Conservation (phyloP, 768 basidiomycete species). For the Sistotremastrum suecicum region DNA sequence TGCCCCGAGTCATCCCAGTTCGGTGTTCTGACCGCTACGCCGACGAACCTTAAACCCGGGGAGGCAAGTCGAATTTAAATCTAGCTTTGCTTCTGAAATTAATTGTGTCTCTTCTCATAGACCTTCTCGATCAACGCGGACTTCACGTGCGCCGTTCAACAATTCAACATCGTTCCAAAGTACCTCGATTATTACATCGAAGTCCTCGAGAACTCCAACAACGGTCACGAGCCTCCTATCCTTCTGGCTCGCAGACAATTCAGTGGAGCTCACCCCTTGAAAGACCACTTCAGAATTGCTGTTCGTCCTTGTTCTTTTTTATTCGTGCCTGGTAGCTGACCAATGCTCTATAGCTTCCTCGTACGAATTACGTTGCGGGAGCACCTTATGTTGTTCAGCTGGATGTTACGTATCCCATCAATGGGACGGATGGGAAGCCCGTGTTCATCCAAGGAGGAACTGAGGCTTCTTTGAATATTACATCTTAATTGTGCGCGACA, state of each 20-base stretch:
- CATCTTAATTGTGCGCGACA: too few species aligned
- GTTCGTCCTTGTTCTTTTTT: too few species aligned
- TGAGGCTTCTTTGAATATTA: background rate
- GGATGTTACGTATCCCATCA: background rate
- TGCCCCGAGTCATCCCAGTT: background rate
- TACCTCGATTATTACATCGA: slow-evolving; percentile 21
- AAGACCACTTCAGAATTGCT: too few species aligned
- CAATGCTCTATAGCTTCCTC: background rate
- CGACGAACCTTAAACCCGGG: background rate
- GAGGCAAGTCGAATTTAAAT: background rate
- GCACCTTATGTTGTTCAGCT: background rate
- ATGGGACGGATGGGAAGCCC: background rate
- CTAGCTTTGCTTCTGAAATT: too few species aligned
- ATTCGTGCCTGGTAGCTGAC: too few species aligned
- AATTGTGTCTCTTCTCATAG: too few species aligned
- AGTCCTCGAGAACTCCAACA: slow-evolving; percentile 16
- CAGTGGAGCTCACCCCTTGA: too few species aligned
- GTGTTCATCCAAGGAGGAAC: background rate
- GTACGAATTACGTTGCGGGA: background rate
- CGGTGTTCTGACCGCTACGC: background rate
- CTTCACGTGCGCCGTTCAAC: slow-evolving; percentile 15
- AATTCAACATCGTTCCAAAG: slow-evolving; percentile 9
- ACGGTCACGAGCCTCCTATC: slow-evolving; percentile 17
- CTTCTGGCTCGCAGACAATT: slow-evolving; percentile 13
- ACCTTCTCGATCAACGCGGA: slow-evolving; percentile 6